These are phyloP conservation scores for Carex scoparia DNA, from an alignment of 176 grass and related monocot genomes.

Conservation along the genomic window DNA sequence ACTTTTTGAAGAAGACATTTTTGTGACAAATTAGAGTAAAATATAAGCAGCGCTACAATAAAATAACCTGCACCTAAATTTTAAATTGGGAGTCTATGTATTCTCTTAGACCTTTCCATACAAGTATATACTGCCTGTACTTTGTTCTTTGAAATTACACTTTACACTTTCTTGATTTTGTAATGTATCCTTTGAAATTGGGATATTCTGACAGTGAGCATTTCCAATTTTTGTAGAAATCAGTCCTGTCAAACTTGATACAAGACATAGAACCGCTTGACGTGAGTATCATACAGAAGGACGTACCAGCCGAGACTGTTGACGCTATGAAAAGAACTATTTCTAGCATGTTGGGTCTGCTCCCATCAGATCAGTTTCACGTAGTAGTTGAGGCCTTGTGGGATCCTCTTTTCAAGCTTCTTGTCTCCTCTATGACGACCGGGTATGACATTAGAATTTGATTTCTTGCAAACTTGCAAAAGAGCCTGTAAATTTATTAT, in stretches of 20 bases:
- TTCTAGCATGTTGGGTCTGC: conserved; percentile 86
- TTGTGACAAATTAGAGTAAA: neutral
- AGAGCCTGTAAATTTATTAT: neutral
- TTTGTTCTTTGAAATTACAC: neutral
- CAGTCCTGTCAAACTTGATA: conserved; percentile 74
- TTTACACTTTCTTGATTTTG: neutral
- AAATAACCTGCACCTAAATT: neutral
- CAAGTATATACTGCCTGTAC: neutral
- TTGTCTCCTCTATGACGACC: conserved; percentile 96
- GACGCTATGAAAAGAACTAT: conserved; percentile 98
- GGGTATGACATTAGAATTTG: conserved; percentile 48
- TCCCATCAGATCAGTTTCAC: conserved; percentile 96
- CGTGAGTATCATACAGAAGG: conserved; percentile 78
- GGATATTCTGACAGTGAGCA: neutral
- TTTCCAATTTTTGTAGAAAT: conserved; percentile 60
- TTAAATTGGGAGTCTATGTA: neutral
- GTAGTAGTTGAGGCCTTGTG: conserved; percentile 83
- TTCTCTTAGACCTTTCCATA: neutral
- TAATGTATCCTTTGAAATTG: neutral
- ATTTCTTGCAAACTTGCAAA: conserved; percentile 8
- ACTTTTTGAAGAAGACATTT: neutral
- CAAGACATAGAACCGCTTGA: conserved; percentile 97
- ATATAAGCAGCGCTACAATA: neutral
- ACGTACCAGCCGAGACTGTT: conserved; percentile 81
- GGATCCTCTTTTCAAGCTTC: conserved; percentile 83